Base-by-base conservation (phyloP, 2,329 filamentous ascomycete genomes). In the Exophiala calicioides region DNA sequence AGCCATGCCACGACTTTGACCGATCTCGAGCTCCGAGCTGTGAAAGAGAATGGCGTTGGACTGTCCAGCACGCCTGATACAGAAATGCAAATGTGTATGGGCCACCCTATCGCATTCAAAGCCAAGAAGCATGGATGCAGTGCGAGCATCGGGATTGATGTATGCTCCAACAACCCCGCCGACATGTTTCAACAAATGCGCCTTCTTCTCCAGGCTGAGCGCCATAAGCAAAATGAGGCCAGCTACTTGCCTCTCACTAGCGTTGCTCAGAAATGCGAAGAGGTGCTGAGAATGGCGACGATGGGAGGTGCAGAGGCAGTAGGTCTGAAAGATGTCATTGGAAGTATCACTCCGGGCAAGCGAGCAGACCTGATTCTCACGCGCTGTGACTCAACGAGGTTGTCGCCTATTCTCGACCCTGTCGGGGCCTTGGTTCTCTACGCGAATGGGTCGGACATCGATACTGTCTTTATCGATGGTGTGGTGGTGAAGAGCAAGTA, bases 1-100 rank as follows among this genome's bases (percentile, higher is more conserved):
- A 51, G 47, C 26, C 47, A 51, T 24, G 16, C 15, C 23, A 10
- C 42, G 3, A 27, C 33, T 12, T 23, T 51, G 10, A 35, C 41
- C 6, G 42, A 44, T 6, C 26, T 29, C 6, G 61, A 63, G 20
- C 42, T 52, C 3, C 23, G 55, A 3, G 58, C 52, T 7, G 47
- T 63, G 5, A 38, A 39, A 6, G 21, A 56, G 18, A 31, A 43
- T 4, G 43, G 48, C 2, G 46, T 55, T 1, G 56, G 45, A 30
- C 46, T 64, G 27, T 62, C 62, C 5, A 52, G 56, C 9, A 65
- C 62, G 2, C 62, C 63, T 3, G 57, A 60, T 21, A 63, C 62
- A 9, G 63, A 65, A 35, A 35, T 63, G 12, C 61, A 64, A 33
- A 65, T 65, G 63, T 61, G 55, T 3, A 59, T 60, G 36, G 62